Conservation (phyloP, 352 stramenopile species). For the Phytopythium helicoides region DNA sequence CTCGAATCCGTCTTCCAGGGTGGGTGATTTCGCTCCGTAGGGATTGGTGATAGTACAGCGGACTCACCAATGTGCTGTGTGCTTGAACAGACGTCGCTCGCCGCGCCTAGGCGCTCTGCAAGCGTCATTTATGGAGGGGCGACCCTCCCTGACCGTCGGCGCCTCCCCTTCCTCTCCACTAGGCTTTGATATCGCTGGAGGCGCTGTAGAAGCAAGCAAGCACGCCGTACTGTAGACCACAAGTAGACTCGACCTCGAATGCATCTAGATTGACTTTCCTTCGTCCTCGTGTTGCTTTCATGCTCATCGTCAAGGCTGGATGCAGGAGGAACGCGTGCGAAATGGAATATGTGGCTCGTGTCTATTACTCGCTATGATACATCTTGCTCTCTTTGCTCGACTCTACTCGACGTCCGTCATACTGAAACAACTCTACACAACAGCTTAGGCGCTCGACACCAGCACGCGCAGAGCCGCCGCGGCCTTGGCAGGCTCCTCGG, state of each 20-base stretch:
- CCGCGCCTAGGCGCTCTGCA: slow-evolving; percentile 1
- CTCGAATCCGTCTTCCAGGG: slow-evolving; percentile 70
- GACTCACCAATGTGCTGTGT: neutral
- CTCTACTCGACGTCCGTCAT: slow-evolving; percentile 1
- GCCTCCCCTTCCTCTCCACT: too few species aligned
- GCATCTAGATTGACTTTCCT: too few species aligned
- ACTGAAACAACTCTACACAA: slow-evolving; percentile 6
- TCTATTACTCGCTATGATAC: slow-evolving; percentile 7
- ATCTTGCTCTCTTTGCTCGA: slow-evolving; percentile 2
- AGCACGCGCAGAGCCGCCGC: slow-evolving; percentile 58
- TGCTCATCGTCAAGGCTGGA: neutral
- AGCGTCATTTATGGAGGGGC: too few species aligned
- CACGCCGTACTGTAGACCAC: too few species aligned
- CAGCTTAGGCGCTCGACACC: slow-evolving; percentile 16
- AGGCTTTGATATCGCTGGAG: too few species aligned
- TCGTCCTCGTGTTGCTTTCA: too few species aligned
- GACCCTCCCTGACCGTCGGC: too few species aligned
- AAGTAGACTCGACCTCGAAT: too few species aligned
- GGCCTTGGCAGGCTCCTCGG: slow-evolving; percentile 48
- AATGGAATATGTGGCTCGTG: neutral
- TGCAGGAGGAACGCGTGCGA: neutral
- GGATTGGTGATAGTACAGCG: too few species aligned
- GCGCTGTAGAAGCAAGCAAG: too few species aligned
- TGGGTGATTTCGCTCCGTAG: slow-evolving; percentile 15
- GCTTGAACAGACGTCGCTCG: slow-evolving; percentile 6